Conservation (phyloP, 371 early-diverging fungal species). For the Nematocida minor region DNA sequence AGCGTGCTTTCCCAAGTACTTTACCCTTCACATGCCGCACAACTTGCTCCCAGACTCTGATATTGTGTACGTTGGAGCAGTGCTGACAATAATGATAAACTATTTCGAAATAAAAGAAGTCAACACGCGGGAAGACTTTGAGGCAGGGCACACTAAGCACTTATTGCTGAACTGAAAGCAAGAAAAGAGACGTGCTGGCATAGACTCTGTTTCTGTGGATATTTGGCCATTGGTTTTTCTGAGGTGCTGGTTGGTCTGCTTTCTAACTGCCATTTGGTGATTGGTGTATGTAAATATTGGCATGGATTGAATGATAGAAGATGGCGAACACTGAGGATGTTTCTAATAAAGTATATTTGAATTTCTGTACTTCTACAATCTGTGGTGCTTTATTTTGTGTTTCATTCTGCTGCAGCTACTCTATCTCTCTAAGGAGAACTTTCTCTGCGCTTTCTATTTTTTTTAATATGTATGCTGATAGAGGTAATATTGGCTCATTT, state of each 20-base stretch:
- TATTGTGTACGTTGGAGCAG: slow-evolving; percentile 41
- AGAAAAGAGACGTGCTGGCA: too few species aligned
- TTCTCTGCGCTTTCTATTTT: slow-evolving; percentile 2
- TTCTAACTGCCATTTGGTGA: too few species aligned
- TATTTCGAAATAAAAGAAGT: slow-evolving; percentile 53
- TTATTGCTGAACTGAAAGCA: slow-evolving; percentile 42
- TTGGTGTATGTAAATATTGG: too few species aligned
- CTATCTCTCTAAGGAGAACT: slow-evolving; percentile 12
- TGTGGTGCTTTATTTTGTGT: too few species aligned
- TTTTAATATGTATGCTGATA: not conserved
- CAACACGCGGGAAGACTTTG: slow-evolving; percentile 47
- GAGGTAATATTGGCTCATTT: not conserved
- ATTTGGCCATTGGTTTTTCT: too few species aligned
- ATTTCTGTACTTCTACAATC: too few species aligned
- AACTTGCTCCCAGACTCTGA: slow-evolving; percentile 44
- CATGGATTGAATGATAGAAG: too few species aligned
- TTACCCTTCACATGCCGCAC: slow-evolving; percentile 34
- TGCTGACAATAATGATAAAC: slow-evolving; percentile 49
- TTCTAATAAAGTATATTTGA: too few species aligned
- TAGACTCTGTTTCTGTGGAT: too few species aligned
- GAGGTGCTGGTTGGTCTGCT: too few species aligned
- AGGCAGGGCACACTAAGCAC: slow-evolving; percentile 31
- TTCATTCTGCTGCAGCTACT: too few species aligned
- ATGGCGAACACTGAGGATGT: too few species aligned
- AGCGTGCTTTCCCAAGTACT: slow-evolving; percentile 24